These are phyloP conservation scores for Leccinum fibrillosum DNA, from an alignment of 768 basidiomycete genomes.

Conservation along the genomic window DNA sequence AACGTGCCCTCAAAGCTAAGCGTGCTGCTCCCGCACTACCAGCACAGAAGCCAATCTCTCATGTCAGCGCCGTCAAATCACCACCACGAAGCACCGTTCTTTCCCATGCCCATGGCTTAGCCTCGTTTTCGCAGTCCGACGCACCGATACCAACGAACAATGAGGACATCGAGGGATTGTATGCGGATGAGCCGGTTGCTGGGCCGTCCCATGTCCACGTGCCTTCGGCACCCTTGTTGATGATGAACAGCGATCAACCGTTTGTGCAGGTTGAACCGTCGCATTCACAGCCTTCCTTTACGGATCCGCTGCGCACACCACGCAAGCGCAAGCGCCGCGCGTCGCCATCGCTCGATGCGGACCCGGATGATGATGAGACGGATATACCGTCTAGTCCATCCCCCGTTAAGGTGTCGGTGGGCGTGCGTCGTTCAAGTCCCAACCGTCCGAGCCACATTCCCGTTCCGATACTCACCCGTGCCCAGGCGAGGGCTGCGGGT, in stretches of 20 bases:
- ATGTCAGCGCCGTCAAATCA: slow-evolving; percentile 14
- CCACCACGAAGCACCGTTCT: slow-evolving; percentile 20
- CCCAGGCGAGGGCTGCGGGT: slow-evolving; percentile 13
- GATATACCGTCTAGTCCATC: slow-evolving; percentile 28
- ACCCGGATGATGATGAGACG: slow-evolving; percentile 8
- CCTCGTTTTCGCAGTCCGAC: slow-evolving; percentile 37
- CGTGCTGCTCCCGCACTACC: slow-evolving; percentile 25
- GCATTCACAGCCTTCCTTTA: slow-evolving; percentile 12
- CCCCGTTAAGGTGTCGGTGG: slow-evolving; percentile 27
- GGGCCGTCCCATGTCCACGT: slow-evolving; percentile 23
- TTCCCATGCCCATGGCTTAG: slow-evolving; percentile 12
- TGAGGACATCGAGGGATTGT: slow-evolving; percentile 34
- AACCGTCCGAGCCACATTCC: background rate
- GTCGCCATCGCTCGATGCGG: slow-evolving; percentile 3
- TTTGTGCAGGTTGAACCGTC: slow-evolving; percentile 2
- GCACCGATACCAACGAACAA: slow-evolving; percentile 30
- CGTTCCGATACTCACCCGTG: slow-evolving; percentile 7
- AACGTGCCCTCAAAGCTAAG: slow-evolving; percentile 46
- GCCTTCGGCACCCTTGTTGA: slow-evolving; percentile 22
- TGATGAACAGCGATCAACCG: slow-evolving; percentile 19
- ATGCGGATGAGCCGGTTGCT: slow-evolving; percentile 30
- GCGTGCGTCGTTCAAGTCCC: background rate
- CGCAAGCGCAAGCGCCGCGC: slow-evolving; percentile 26
- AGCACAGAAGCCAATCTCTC: slow-evolving; percentile 6
- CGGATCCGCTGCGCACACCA: slow-evolving; percentile 30